Percentiles rank a stretch among this genome's conserved stretches.
Conservation (phyloP, 2,329 filamentous ascomycete genomes). For the Diaporthe capsici region DNA sequence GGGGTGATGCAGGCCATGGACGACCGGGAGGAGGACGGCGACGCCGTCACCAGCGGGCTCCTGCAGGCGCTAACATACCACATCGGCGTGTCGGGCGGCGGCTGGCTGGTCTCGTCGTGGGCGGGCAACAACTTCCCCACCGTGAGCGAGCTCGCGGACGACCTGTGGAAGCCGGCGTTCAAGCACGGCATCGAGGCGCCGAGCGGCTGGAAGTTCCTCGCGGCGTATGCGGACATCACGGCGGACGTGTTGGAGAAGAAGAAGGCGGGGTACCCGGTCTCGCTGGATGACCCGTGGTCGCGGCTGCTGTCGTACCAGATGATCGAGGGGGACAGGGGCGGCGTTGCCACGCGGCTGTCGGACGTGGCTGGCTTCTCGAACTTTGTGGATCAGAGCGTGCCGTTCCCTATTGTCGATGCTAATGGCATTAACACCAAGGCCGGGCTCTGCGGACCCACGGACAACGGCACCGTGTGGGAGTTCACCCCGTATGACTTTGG, state of each 20-base stretch:
- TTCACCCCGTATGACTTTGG: slow-evolving; percentile 32
- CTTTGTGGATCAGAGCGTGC: neutral
- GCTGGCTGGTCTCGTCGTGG: slow-evolving; percentile 21
- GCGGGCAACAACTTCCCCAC: slow-evolving; percentile 34
- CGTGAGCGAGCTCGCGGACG: neutral
- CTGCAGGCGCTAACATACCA: slow-evolving; percentile 30
- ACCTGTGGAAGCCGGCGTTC: slow-evolving; percentile 13
- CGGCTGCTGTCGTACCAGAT: slow-evolving; percentile 34
- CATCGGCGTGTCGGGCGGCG: slow-evolving; percentile 31
- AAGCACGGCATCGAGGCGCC: slow-evolving; percentile 23
- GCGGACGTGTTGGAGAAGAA: slow-evolving; percentile 1
- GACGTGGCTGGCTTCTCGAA: neutral
- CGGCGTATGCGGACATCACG: slow-evolving; percentile 6
- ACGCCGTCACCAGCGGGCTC: slow-evolving; percentile 13
- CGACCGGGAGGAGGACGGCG: neutral
- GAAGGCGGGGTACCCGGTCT: slow-evolving; percentile 16
- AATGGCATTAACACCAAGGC: slow-evolving; percentile 21
- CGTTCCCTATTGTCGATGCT: slow-evolving; percentile 20
- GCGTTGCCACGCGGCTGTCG: neutral
- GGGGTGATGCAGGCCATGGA: slow-evolving; percentile 33
- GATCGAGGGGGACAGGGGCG: slow-evolving; percentile 15
- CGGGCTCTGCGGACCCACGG: slow-evolving; percentile 3
- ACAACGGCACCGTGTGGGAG: slow-evolving; percentile 28
- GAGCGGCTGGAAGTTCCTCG: slow-evolving; percentile 7
- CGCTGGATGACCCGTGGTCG: slow-evolving; percentile 17